A percentile compares a stretch with the other conserved stretches of the same genome.
Evolutionary conservation across 2,329 filamentous ascomycete species (phyloP).

Genomic region (Arthrobotrys entomopaga): DNA sequence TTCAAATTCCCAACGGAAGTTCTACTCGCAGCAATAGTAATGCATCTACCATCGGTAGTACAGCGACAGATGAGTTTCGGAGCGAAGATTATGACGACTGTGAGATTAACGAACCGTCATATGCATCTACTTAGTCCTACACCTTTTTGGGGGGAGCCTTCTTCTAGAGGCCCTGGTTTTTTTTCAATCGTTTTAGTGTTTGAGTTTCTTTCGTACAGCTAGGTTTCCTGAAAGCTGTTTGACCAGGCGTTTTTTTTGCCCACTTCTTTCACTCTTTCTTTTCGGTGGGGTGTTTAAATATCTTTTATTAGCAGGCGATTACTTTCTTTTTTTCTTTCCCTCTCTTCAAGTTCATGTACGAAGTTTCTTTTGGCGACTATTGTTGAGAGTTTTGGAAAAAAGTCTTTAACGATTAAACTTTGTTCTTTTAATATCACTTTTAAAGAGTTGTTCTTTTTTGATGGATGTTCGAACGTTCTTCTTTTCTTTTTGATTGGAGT

Average conservation of each 20-base stretch:
- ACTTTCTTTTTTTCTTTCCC: conserved; percentile 17
- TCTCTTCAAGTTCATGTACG: conserved; percentile 27
- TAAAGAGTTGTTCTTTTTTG: neutral
- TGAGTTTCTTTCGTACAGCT: neutral
- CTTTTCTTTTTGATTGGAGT: neutral
- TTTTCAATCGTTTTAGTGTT: neutral
- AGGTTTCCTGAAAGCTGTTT: neutral
- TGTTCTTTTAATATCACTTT: neutral
- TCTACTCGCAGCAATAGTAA: conserved; percentile 45
- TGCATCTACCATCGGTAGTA: conserved; percentile 44
- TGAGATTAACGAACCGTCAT: conserved; percentile 44
- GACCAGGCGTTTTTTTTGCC: conserved; percentile 17
- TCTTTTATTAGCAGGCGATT: conserved; percentile 39
- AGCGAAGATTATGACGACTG: conserved; percentile 51
- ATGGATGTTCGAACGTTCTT: neutral
- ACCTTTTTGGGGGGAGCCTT: neutral
- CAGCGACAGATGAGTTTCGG: conserved; percentile 41
- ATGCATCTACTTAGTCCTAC: conserved; percentile 28
- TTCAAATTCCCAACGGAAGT: conserved; percentile 21
- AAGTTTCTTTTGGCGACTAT: conserved; percentile 5
- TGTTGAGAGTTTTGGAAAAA: conserved; percentile 31
- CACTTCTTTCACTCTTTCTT: conserved; percentile 25
- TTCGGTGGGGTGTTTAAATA: conserved; percentile 12
- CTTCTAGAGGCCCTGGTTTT: neutral
- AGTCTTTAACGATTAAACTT: neutral